phyloP scores from a whole-genome alignment of 768 basidiomycete species.

The Neoboletus subvelutipes region DNA sequence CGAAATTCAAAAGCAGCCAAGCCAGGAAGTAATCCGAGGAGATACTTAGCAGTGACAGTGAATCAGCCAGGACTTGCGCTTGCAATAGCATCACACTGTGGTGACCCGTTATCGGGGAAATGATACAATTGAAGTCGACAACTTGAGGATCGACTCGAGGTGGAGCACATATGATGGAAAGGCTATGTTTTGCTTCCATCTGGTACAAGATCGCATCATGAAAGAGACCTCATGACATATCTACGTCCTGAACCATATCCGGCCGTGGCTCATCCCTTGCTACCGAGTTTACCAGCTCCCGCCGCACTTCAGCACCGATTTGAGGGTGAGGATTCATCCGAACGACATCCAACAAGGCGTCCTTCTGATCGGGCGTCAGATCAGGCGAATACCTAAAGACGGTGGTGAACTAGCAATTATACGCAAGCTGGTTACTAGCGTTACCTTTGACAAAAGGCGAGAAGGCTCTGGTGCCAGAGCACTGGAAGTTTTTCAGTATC shows the following conservation, averaged over 20 bases:
- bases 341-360: conserved; percentile 92
- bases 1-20: background rate
- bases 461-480: conserved; percentile 95
- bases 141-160: background rate
- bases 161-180: background rate
- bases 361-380: conserved; percentile 95
- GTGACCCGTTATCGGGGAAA: background rate
- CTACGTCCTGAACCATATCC: conserved; percentile 62
- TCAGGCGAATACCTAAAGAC: conserved; percentile 81
- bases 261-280: conserved; percentile 77
- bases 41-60: background rate
- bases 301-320: conserved; percentile 85
- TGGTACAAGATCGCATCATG: background rate
- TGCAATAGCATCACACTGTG: background rate
- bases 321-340: conserved; percentile 82
- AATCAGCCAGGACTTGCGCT: background rate
- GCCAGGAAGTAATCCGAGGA: background rate
- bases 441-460: conserved; percentile 92
- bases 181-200: background rate
- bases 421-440: background rate
- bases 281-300: conserved; percentile 87
- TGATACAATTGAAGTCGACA: background rate
- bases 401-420: background rate
- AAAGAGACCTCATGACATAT: conserved; percentile 47
- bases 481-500: conserved; percentile 88